Conservation (phyloP, 176 grass and related monocot genomes). For the Tuctoria greenei region DNA sequence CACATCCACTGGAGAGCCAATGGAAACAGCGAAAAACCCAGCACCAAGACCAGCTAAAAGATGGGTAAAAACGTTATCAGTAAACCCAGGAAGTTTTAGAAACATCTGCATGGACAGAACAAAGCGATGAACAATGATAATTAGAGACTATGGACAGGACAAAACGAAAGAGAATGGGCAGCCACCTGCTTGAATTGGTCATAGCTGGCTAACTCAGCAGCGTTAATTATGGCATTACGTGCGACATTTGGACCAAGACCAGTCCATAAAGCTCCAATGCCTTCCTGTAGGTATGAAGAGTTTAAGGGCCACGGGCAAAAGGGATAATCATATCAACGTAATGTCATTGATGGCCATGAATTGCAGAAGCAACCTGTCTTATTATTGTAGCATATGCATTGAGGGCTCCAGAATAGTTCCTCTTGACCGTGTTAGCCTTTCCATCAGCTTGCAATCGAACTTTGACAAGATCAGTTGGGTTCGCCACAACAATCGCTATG, state of each 20-base stretch:
- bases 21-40: constrained; percentile 84
- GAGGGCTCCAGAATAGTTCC: constrained; percentile 91
- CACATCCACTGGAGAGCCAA: constrained; percentile 94
- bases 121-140: constrained; percentile 43
- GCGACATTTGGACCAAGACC: constrained; percentile 88
- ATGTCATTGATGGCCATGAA: neutral
- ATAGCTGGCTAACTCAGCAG: constrained; percentile 88
- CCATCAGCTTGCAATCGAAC: constrained; percentile 92
- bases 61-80: constrained; percentile 89
- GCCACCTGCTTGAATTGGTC: constrained; percentile 86
- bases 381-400: constrained; percentile 84
- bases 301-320: constrained; percentile 14
- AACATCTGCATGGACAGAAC: constrained; percentile 59
- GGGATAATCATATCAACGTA: constrained; percentile 25
- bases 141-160: neutral
- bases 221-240: constrained; percentile 92
- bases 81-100: constrained; percentile 86
- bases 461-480: constrained; percentile 96
- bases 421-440: constrained; percentile 65
- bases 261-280: constrained; percentile 82
- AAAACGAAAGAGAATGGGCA: constrained; percentile 18
- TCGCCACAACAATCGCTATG: constrained; percentile 74
- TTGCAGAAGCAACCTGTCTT: constrained; percentile 58
- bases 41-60: constrained; percentile 92
- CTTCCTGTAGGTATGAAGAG: constrained; percentile 60